Conservation (phyloP, 352 stramenopile species). For the Bremia lactucae region DNA sequence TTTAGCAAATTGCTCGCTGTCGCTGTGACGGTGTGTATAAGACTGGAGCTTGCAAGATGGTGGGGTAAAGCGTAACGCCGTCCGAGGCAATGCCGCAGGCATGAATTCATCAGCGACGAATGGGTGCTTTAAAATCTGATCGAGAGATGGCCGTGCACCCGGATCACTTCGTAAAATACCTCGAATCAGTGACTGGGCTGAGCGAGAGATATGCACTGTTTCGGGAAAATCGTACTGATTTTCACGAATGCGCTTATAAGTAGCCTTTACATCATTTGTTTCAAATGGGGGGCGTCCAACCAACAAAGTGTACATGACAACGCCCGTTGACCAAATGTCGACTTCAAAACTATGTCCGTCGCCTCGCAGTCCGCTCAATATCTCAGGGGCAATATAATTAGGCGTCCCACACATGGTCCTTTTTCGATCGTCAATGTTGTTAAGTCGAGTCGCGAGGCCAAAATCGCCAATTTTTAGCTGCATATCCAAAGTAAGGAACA, state of each 20-base stretch:
- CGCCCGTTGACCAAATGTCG: slow-evolving; percentile 95
- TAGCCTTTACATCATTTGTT: slow-evolving; percentile 95
- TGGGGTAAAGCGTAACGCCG: slow-evolving; percentile 61
- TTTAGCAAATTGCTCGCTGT: slow-evolving; percentile 14
- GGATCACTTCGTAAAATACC: slow-evolving; percentile 69
- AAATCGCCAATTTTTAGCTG: slow-evolving; percentile 96
- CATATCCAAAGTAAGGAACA: slow-evolving; percentile 93
- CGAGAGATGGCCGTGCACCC: slow-evolving; percentile 49
- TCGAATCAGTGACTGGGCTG: slow-evolving; percentile 61
- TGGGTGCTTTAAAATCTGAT: slow-evolving; percentile 66
- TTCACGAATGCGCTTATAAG: slow-evolving; percentile 94
- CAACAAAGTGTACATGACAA: slow-evolving; percentile 96
- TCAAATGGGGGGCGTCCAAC: slow-evolving; percentile 96
- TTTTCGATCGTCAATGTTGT: slow-evolving; percentile 88
- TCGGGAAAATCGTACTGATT: slow-evolving; percentile 95
- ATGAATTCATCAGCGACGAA: slow-evolving; percentile 62
- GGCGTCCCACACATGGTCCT: slow-evolving; percentile 93
- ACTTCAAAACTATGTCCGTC: slow-evolving; percentile 96
- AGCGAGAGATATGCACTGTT: slow-evolving; percentile 74
- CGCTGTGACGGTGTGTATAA: slow-evolving; percentile 13
- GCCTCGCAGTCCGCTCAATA: slow-evolving; percentile 82
- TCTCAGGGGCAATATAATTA: slow-evolving; percentile 91
- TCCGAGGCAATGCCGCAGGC: slow-evolving; percentile 40
- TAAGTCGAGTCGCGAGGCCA: slow-evolving; percentile 81
- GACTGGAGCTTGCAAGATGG: slow-evolving; percentile 39